These are phyloP conservation scores for Penicillium lagena DNA, from an alignment of 495 filamentous ascomycete genomes.

Conservation along the genomic window DNA sequence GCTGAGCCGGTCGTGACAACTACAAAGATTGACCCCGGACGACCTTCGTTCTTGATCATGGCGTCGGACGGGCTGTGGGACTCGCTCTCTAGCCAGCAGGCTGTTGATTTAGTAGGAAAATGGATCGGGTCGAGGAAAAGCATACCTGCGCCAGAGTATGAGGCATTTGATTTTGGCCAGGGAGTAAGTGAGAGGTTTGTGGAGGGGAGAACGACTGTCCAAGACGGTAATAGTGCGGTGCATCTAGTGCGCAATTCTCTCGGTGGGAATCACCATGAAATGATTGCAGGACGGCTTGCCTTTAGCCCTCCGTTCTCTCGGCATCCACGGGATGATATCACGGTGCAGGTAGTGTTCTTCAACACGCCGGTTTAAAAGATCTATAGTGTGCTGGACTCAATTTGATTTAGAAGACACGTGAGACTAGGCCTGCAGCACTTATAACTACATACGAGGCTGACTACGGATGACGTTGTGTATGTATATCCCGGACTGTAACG, in stretches of 20 bases:
- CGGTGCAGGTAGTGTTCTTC: conserved; percentile 61
- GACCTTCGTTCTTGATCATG: conserved; percentile 54
- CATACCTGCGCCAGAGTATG: conserved; percentile 10
- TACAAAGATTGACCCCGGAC: conserved; percentile 37
- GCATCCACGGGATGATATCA: conserved; percentile 50
- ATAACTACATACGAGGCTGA: too few relatives aligned
- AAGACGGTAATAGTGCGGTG: conserved; percentile 57
- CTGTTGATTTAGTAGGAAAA: conserved; percentile 47
- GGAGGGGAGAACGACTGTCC: conserved; percentile 38
- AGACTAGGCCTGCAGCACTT: too few relatives aligned
- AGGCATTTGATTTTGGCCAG: conserved; percentile 22
- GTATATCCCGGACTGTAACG: conserved; percentile 5
- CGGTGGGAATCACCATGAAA: conserved; percentile 51
- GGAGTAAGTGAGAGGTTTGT: conserved; percentile 14
- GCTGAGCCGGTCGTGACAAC: conserved; percentile 58
- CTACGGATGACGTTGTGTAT: too few relatives aligned
- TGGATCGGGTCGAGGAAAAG: conserved; percentile 35
- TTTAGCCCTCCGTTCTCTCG: conserved; percentile 42
- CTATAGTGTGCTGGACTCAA: too few relatives aligned
- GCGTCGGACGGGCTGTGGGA: conserved; percentile 65
- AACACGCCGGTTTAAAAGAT: conserved; percentile 2
- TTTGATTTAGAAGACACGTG: too few relatives aligned
- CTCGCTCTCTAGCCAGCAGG: conserved; percentile 49
- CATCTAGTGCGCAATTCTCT: conserved; percentile 57
- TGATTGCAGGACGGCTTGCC: conserved; percentile 47